A percentile compares a stretch with the other conserved stretches of the same genome.
These are phyloP conservation scores for Paraphaeosphaeria minitans DNA, from an alignment of 2,329 filamentous ascomycete species.

Conservation along the genomic window DNA sequence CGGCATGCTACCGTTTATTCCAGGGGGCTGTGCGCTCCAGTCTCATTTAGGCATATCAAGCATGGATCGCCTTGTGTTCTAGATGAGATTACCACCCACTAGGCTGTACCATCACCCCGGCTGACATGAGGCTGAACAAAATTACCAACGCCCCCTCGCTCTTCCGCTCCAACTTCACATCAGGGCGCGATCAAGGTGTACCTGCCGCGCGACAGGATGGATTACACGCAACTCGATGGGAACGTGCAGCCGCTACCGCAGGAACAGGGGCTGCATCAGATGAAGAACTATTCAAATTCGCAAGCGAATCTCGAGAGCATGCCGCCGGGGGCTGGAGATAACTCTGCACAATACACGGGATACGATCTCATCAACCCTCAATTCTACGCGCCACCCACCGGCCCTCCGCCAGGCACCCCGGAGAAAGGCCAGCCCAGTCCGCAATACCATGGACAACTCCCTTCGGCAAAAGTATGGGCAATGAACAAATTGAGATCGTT, in stretches of 20 bases:
- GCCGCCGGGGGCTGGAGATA: neutral
- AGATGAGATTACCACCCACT: neutral
- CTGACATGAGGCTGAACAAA: neutral
- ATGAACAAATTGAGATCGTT: constrained; percentile 27
- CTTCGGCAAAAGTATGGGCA: constrained; percentile 23
- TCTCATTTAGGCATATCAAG: neutral
- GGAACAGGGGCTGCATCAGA: constrained; percentile 1
- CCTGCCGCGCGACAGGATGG: neutral
- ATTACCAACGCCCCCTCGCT: neutral
- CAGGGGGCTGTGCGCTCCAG: neutral
- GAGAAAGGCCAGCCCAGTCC: neutral
- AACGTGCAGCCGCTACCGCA: neutral
- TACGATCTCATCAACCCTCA: neutral
- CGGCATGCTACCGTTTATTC: too few species aligned
- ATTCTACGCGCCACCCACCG: neutral
- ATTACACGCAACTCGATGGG: neutral
- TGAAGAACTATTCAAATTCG: constrained; percentile 2
- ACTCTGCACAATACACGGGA: neutral
- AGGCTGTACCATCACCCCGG: neutral
- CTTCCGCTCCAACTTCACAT: neutral
- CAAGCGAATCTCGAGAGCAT: neutral
- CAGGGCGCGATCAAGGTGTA: neutral
- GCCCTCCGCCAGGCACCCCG: neutral
- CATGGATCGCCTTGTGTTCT: constrained; percentile 7
- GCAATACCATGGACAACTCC: constrained; percentile 19